A percentile compares a stretch with the other conserved stretches of the same genome.
phyloP scores from a whole-genome alignment of 768 basidiomycete genomes.

The Boletus tomentosulus region DNA sequence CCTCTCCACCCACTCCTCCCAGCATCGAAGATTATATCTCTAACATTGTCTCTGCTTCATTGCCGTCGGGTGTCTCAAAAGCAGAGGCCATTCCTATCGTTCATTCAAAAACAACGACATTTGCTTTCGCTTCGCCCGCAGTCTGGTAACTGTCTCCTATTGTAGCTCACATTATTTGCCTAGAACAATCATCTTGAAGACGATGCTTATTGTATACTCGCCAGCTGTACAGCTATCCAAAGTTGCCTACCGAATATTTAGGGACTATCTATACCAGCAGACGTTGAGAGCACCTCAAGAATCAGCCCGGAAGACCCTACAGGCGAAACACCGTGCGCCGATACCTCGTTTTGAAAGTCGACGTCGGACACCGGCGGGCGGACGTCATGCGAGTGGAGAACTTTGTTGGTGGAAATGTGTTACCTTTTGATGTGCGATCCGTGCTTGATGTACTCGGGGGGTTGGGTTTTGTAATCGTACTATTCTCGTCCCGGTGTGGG shows the following conservation, averaged over 20 bases:
- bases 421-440: slow-evolving; percentile 74
- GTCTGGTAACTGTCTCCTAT: slow-evolving; percentile 46
- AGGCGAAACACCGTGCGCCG: slow-evolving; percentile 66
- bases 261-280: no score
- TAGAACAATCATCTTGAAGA: no score
- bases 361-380: slow-evolving; percentile 95
- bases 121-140: slow-evolving; percentile 57
- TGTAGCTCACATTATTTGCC: slow-evolving; percentile 17
- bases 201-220: no score
- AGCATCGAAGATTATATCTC: slow-evolving; percentile 48
- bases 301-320: no score
- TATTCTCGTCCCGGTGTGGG: no score
- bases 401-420: slow-evolving; percentile 77
- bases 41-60: slow-evolving; percentile 42
- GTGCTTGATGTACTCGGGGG: slow-evolving; percentile 58
- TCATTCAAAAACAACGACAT: slow-evolving; percentile 53
- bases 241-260: no score
- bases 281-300: no score
- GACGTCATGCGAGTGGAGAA: slow-evolving; percentile 91
- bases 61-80: slow-evolving; percentile 28
- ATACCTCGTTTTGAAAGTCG: slow-evolving; percentile 98
- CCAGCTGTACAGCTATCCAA: no score
- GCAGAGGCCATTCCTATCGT: slow-evolving; percentile 21
- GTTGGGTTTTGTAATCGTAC: slow-evolving; percentile 46
- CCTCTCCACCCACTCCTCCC: slow-evolving; percentile 56